Percentiles rank a stretch among this genome's conserved stretches.
phyloP scores from a whole-genome alignment of 2,329 filamentous ascomycete species.

The Aphanoascus verrucosus region DNA sequence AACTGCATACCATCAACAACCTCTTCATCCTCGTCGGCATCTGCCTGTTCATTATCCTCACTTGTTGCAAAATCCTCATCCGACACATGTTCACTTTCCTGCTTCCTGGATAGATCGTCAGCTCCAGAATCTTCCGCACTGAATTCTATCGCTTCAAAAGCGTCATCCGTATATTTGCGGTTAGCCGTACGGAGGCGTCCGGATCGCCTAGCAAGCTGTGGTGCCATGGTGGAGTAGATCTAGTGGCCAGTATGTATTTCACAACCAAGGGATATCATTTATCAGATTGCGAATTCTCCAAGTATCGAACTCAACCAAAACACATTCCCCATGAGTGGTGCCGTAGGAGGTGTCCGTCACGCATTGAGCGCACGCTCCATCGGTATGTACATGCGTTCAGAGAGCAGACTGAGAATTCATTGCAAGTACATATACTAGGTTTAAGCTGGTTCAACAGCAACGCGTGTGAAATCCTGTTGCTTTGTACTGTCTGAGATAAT shows the following conservation, averaged over 20 bases:
- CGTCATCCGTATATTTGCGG: slow-evolving; percentile 28
- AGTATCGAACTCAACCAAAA: too few relatives aligned
- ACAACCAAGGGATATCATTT: too few relatives aligned
- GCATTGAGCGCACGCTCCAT: too few relatives aligned
- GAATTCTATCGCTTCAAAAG: slow-evolving; percentile 27
- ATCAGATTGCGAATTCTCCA: too few relatives aligned
- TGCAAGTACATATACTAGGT: too few relatives aligned
- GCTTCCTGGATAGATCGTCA: slow-evolving; percentile 11
- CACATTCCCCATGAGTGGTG: too few relatives aligned
- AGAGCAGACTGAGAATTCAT: too few relatives aligned
- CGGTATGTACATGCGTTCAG: too few relatives aligned
- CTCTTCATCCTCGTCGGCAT: slow-evolving; percentile 12
- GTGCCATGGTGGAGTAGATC: slow-evolving; percentile 5
- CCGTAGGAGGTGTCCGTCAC: too few relatives aligned
- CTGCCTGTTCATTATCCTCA: slow-evolving; percentile 16
- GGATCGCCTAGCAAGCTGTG: slow-evolving; percentile 25
- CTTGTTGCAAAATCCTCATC: slow-evolving; percentile 29
- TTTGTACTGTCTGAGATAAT: too few relatives aligned
- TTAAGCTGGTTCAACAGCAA: too few relatives aligned
- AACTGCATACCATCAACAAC: neutral
- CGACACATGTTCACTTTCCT: slow-evolving; percentile 19
- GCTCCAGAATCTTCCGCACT: slow-evolving; percentile 18
- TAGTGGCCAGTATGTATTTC: neutral
- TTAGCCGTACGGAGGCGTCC: slow-evolving; percentile 24
- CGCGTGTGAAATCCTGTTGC: too few relatives aligned